Percentiles rank a stretch among this genome's conserved stretches.
phyloP scores from a whole-genome alignment of 129 eudicot species.

The Saposhnikovia divaricata region DNA sequence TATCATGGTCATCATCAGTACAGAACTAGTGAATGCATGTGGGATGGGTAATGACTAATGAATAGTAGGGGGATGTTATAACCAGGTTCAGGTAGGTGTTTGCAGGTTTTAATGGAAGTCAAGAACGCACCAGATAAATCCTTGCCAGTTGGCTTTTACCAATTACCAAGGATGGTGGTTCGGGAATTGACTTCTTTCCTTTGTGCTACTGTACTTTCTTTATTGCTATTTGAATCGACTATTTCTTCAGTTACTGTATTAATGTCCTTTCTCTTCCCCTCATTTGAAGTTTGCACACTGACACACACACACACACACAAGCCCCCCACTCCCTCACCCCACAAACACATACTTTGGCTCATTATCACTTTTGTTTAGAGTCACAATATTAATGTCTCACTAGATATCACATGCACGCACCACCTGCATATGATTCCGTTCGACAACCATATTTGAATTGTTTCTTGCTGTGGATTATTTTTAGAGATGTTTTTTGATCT shows the following conservation, averaged over 20 bases:
- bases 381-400: background rate
- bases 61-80: background rate
- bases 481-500: background rate
- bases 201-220: background rate
- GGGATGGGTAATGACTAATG: conserved; percentile 24
- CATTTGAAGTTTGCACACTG: background rate
- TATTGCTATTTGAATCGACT: background rate
- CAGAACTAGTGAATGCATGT: background rate
- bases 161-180: conserved; percentile 62
- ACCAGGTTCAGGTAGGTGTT: conserved; percentile 23
- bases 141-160: conserved; percentile 28
- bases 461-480: too few species aligned
- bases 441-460: too few species aligned
- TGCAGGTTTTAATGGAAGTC: conserved; percentile 51
- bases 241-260: background rate
- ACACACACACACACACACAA: too few species aligned
- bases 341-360: background rate
- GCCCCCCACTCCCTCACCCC: background rate
- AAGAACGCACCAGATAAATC: conserved; percentile 87
- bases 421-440: background rate
- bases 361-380: background rate
- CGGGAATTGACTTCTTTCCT: conserved; percentile 94
- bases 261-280: background rate
- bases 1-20: conserved; percentile 8
- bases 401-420: background rate